Base-by-base conservation (phyloP, 768 basidiomycete species). In the Phaeotremella fagi region DNA sequence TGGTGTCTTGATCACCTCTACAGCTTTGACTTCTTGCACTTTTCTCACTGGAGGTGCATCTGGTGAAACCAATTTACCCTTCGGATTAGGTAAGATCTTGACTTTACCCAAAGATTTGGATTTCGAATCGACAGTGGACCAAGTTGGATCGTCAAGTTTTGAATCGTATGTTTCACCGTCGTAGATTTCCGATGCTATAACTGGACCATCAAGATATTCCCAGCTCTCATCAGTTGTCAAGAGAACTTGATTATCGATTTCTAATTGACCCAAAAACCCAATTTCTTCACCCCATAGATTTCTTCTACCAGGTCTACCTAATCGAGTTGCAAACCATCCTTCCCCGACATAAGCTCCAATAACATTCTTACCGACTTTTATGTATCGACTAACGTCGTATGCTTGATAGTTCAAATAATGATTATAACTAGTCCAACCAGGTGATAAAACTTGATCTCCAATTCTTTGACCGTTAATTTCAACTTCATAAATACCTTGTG, bases 351-450 rank as follows among this genome's bases (percentile, higher is more conserved):
- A 22, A 15, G 49, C 55, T n/a, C 48, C 55, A 28, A 60, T 44
- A 27, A 37, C 24, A 48, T 60, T 60, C 7, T 47, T 35, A n/a
- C 54, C 55, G 7, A 22, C 29, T 12, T 18, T 15, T 7, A 57
- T 26, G n/a, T 24, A 12, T 28, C 16, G 28, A 1, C 50, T 20
- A 20, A 68, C 44, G 23, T 57, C 58, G 43, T 57, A 64, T 12
- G 66, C 63, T 55, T 66, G 66, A 41, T 63, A 68, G 37, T 60
- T 48, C 11, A 63, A 51, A n/a, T 62, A 64, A 45, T 68, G 64
- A 36, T 57, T 35, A 50, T 68, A 68, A 26, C 54, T 58, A 35
- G 57, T 54, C 66, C 66, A 68, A 11, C 66, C 66, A 20, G 66
- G 66, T 1, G 64, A 54, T n/a, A 66, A 35, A 33, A 61, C 37